Percentiles rank a stretch among this genome's conserved stretches.
Evolutionary conservation across 2,329 filamentous ascomycete genomes (phyloP).

Genomic region (Chalaropsis ovoidea): DNA sequence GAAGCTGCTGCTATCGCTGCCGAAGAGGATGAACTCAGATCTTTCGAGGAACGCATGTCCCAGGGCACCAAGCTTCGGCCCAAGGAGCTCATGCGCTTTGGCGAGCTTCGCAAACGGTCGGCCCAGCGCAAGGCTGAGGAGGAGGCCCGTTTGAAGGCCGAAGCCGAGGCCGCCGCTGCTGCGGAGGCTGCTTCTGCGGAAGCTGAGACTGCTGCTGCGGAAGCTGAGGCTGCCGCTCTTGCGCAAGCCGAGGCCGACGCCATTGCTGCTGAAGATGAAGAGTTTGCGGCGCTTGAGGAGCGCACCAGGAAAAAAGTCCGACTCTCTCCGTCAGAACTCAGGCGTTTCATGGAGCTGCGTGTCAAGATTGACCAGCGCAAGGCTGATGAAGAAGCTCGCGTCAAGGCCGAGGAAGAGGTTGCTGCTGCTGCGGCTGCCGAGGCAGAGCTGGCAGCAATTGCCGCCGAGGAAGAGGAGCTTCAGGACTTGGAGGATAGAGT

Average conservation of each 20-base stretch:
- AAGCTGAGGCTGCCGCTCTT: constrained; percentile 8
- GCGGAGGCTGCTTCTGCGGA: constrained; percentile 8
- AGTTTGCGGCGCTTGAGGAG: constrained; percentile 16
- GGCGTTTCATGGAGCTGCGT: constrained; percentile 15
- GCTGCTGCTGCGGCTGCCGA: constrained; percentile 15
- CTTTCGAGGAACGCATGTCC: not conserved
- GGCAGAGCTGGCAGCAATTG: constrained; percentile 11
- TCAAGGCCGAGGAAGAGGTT: constrained; percentile 18
- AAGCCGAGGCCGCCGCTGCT: constrained; percentile 21
- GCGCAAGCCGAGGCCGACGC: constrained; percentile 14
- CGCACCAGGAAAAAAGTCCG: constrained; percentile 4
- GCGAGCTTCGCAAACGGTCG: not conserved
- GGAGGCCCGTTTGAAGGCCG: constrained; percentile 10
- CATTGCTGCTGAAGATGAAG: constrained; percentile 15
- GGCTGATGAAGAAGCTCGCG: constrained; percentile 12
- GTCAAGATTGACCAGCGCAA: constrained; percentile 5
- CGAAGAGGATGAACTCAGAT: constrained; percentile 20
- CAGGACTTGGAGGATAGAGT: constrained; percentile 29
- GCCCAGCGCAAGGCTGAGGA: constrained; percentile 14
- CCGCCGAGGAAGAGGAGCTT: constrained; percentile 29
- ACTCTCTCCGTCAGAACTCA: constrained; percentile 13
- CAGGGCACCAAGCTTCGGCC: not conserved
- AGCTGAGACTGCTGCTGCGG: not conserved
- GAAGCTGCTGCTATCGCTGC: constrained; percentile 29
- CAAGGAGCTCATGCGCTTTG: not conserved